Conservation (phyloP, 2,329 filamentous ascomycete genomes). For the Apiospora koreana region DNA sequence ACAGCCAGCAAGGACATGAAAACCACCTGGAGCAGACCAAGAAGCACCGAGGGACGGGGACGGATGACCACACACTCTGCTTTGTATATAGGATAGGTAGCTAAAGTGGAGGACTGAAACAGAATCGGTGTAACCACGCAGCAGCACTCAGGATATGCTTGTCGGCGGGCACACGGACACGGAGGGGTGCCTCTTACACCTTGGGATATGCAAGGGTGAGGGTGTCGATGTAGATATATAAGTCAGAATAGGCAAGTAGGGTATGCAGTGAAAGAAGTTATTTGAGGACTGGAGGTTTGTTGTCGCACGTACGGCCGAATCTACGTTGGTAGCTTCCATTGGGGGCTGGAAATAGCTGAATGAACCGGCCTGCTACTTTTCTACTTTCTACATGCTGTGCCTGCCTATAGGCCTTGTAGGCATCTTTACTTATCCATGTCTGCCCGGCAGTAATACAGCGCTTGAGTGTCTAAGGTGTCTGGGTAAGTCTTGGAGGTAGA, state of each 20-base stretch:
- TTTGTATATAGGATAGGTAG: slow-evolving; percentile 20
- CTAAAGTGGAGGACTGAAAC: slow-evolving; percentile 20
- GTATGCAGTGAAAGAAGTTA: not conserved
- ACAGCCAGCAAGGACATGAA: slow-evolving; percentile 17
- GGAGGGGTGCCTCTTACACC: slow-evolving; percentile 3
- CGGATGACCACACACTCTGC: slow-evolving; percentile 20
- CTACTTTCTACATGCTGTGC: not conserved
- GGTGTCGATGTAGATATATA: not conserved
- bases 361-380: not conserved
- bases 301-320: slow-evolving; percentile 11
- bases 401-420: not conserved
- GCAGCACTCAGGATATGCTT: slow-evolving; percentile 5
- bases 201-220: not conserved
- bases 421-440: not conserved
- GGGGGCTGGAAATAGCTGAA: not conserved
- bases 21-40: slow-evolving; percentile 14
- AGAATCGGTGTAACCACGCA: slow-evolving; percentile 19
- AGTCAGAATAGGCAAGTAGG: not conserved
- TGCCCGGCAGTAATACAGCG: not conserved
- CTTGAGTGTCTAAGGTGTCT: not conserved
- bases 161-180: not conserved
- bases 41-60: slow-evolving; percentile 14
- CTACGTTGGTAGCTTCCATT: slow-evolving; percentile 7
- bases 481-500: not conserved
- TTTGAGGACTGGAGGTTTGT: not conserved